Base-by-base conservation (phyloP, 768 basidiomycete species). In the Agrocybe praecox region DNA sequence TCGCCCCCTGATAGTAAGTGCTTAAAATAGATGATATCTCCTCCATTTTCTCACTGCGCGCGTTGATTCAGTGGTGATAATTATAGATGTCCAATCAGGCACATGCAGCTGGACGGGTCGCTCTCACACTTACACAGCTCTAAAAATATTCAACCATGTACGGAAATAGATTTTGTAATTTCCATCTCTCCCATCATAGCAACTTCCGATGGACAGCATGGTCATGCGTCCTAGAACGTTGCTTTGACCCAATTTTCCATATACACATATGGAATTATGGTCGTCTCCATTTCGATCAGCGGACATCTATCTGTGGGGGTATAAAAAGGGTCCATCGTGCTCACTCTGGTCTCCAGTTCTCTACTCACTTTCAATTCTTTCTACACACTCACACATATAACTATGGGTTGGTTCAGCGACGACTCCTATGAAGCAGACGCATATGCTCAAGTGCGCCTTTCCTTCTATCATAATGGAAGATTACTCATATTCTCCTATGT, bases 351-450 rank as follows among this genome's bases (percentile, higher is more conserved):
- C 36, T 40, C 12, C 36, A 40, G 36, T 58, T 72, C 75, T 32
- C 78, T 29, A 29, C 36, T 40, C 36, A 40, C 12, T 40, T 40
- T 6, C 12, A 40, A 6, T 40, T 12, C 26, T 40, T 24, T 26
- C 55, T 44, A 51, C 43, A 22, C 22, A 44, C 43, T 21, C 15
- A 29, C 42, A 52, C 24, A 49, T 47, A 14, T 67, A 62, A 72
- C 36, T 24, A 80, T 80, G 79, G 78, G 77, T 59, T 76, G 71
- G 69, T 80, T 79, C 72, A 34, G 54, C 63, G 46, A 71, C 62
- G 69, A 76, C 57, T 77, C 77, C 46, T 71, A 78, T 49, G 62
- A 81, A 63, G 71, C 71, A 56, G 53, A 72, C 19, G 74, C 78
- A 53, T 78, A 80, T 64, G 61, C 76, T 53, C 49, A 74, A 67